A percentile compares a stretch with the other conserved stretches of the same genome.
These are phyloP conservation scores for Solanum hybrid DNA, from an alignment of 305 asterid genomes.

Conservation along the genomic window DNA sequence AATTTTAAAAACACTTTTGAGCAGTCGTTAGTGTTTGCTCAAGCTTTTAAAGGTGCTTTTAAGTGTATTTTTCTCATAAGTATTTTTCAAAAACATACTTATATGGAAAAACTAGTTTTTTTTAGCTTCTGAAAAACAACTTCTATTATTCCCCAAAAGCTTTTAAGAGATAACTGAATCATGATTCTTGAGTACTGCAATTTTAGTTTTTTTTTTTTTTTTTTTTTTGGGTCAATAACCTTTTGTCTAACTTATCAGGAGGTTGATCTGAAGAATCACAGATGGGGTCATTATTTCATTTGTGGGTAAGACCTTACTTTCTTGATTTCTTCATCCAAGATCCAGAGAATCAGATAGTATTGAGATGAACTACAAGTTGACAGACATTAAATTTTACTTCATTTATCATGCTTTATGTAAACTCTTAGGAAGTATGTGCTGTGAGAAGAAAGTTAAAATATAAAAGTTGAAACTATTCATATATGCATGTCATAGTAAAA, in stretches of 20 bases:
- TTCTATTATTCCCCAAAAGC: background rate
- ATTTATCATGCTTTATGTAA: background rate
- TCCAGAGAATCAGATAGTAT: background rate
- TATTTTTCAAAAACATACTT: background rate
- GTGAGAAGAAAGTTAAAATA: background rate
- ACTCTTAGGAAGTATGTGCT: background rate
- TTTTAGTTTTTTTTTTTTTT: background rate
- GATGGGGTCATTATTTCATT: slow-evolving; percentile 93
- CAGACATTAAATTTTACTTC: background rate
- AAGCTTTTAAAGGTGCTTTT: background rate
- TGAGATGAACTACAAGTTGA: background rate
- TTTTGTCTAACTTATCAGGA: slow-evolving; percentile 38
- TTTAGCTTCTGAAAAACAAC: background rate
- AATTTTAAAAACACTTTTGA: background rate
- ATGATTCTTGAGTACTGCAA: background rate
- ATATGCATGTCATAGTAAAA: background rate
- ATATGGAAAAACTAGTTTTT: background rate
- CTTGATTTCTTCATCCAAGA: background rate
- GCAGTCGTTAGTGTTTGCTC: background rate
- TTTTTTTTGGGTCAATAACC: background rate
- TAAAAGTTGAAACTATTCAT: background rate
- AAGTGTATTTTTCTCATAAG: background rate
- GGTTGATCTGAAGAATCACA: slow-evolving; percentile 81
- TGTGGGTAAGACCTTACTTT: slow-evolving; percentile 60
- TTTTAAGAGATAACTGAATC: background rate